Conservation (phyloP, 2,329 filamentous ascomycete species). For the Colletotrichum shisoi region DNA sequence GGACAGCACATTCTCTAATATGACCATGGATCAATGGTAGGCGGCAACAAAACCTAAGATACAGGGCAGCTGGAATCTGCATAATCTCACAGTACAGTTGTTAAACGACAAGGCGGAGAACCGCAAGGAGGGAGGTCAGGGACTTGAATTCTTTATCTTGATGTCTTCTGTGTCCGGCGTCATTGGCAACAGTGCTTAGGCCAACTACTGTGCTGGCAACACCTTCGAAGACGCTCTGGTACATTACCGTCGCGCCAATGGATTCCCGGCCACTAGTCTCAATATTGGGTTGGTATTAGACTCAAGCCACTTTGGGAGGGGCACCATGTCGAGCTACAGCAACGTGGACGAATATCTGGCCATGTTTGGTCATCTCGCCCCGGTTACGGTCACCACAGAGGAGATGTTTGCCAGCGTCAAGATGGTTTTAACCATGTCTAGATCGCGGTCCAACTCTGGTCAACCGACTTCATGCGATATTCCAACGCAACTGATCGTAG, state of each 20-base stretch:
- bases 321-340: constrained; percentile 57
- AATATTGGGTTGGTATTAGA: constrained; percentile 37
- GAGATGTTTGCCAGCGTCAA: constrained; percentile 5
- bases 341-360: constrained; percentile 58
- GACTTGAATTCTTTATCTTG: constrained; percentile 40
- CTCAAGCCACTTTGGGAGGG: constrained; percentile 58
- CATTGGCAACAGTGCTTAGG: constrained; percentile 38
- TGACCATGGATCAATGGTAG: constrained; percentile 37
- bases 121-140: constrained; percentile 5
- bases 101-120: too few relatives aligned
- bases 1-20: constrained; percentile 37
- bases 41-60: constrained; percentile 38
- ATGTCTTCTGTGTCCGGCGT: constrained; percentile 40
- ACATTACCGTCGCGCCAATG: constrained; percentile 21
- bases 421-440: background rate
- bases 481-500: constrained; percentile 38
- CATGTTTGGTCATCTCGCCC: constrained; percentile 10
- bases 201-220: constrained; percentile 41
- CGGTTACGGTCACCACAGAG: constrained; percentile 3
- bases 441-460: background rate
- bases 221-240: constrained; percentile 39
- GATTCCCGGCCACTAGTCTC: constrained; percentile 7
- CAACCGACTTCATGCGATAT: background rate
- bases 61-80: constrained; percentile 38
- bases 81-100: constrained; percentile 11